A percentile compares a stretch with the other conserved stretches of the same genome.
These are phyloP conservation scores for Exserohilum turcica DNA, from an alignment of 2,329 filamentous ascomycete species.

Conservation along the genomic window DNA sequence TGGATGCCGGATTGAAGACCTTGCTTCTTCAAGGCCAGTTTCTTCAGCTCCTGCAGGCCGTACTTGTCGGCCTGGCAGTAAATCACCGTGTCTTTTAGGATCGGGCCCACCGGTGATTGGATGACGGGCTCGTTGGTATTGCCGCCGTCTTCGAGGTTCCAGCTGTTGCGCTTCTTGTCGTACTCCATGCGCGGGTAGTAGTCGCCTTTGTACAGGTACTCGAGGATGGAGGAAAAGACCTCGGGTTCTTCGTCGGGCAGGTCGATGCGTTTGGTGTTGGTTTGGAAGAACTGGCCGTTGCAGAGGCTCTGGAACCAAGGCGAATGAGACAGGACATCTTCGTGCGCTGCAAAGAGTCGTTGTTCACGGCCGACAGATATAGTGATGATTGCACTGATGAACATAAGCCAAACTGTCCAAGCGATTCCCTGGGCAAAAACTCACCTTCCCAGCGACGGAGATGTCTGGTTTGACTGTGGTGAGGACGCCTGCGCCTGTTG, in stretches of 20 bases:
- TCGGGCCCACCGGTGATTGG: conserved; percentile 65
- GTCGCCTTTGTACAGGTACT: conserved; percentile 93
- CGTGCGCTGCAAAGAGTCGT: conserved; percentile 88
- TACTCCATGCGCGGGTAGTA: conserved; percentile 84
- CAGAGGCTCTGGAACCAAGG: conserved; percentile 76
- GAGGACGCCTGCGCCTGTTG: conserved; percentile 42
- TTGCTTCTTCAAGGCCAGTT: conserved; percentile 84
- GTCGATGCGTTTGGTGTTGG: conserved; percentile 71
- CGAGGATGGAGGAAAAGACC: conserved; percentile 86
- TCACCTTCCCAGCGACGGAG: conserved; percentile 46
- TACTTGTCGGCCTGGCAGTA: conserved; percentile 90
- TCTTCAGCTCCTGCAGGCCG: conserved; percentile 81
- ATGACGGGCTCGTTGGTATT: conserved; percentile 57
- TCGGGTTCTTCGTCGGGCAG: conserved; percentile 87
- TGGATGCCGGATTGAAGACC: conserved; percentile 84
- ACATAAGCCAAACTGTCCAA: conserved; percentile 22
- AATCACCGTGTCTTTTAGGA: conserved; percentile 87
- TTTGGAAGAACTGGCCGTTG: conserved; percentile 66
- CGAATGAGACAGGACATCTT: conserved; percentile 78
- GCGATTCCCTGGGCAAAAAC: conserved; percentile 7
- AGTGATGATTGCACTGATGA: conserved; percentile 68
- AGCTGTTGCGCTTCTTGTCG: conserved; percentile 79
- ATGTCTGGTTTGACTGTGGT: conserved; percentile 44
- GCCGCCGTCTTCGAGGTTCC: conserved; percentile 73
- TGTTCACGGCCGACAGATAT: conserved; percentile 80